Base-by-base conservation (phyloP, 2,329 filamentous ascomycete species). In the Botrytis deweyae region DNA sequence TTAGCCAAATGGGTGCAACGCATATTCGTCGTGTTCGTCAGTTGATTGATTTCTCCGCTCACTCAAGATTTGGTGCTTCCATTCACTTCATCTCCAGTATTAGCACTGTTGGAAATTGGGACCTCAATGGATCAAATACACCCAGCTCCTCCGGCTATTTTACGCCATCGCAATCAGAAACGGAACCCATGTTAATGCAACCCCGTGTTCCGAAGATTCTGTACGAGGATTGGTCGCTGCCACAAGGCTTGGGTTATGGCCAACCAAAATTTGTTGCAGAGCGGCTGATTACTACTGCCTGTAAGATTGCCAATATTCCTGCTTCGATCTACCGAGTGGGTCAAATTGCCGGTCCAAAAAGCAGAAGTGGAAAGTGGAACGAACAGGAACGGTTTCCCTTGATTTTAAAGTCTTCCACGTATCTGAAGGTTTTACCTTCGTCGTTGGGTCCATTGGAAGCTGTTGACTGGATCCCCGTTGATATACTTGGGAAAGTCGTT, bases 311-410 rank as follows among this genome's bases (percentile, higher is more conserved):
- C 0, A 82, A 82, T 36, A 80, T 87, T 5, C 82, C 82, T 0
- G 79, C 81, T 2, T 81, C 82, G 7, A 78, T 84, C 25, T 81
- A 85, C 44, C 84, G 86, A 1, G 83, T 87, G 0, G 86, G 85
- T 0, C 86, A 88, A 78, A 83, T 87, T 58, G 85, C 80, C 1
- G 85, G 85, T 0, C 67, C 72, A 2, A 69, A 58, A 36, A 62
- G 46, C 9, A n/a, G 40, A 20, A 9, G 38, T 2, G 71, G 71
- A 10, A 67, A 61, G 22, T 72, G 64, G 71, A 72, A 72, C 4
- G 29, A 67, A 59, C 33, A 58, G 10, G 64, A 69, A 46, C 69
- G 52, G 52, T 46, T 73, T 40, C 64, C 71, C 8, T 29, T 59
- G 9, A 67, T 73, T 16, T 2, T 73, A 4, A 58, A 40, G 33